phyloP scores from a whole-genome alignment of 1,284 basidiomycete species.

The Chalciporus piperatoides region DNA sequence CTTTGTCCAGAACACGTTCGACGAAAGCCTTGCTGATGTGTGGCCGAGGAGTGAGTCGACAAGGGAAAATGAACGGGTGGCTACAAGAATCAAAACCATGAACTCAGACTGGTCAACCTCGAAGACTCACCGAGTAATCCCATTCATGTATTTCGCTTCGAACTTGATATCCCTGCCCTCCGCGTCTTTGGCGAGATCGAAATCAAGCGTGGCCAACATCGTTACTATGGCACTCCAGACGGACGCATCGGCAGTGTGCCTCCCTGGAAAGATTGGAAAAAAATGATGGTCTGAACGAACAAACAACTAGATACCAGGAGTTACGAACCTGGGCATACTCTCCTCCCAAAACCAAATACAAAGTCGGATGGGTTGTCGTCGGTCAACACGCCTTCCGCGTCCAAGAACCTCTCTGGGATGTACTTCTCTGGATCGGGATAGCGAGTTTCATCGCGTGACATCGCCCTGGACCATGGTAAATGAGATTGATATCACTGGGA shows the following conservation, averaged over 20 bases:
- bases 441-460: conserved; percentile 16
- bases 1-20: too few relatives aligned
- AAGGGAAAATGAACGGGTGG: too few relatives aligned
- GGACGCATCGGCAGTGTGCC: background rate
- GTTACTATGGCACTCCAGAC: conserved; percentile 3
- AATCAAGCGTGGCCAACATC: conserved; percentile 4
- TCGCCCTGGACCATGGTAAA: conserved; percentile 19
- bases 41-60: too few relatives aligned
- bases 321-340: conserved; percentile 21
- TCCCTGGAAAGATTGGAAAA: too few relatives aligned
- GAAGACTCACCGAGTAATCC: too few relatives aligned
- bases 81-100: too few relatives aligned
- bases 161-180: background rate
- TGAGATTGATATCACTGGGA: background rate
- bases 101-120: too few relatives aligned
- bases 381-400: conserved; percentile 16
- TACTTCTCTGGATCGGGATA: conserved; percentile 24
- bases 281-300: too few relatives aligned
- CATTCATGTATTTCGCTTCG: background rate
- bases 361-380: conserved; percentile 16
- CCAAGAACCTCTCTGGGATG: conserved; percentile 26
- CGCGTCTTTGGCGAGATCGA: conserved; percentile 1
- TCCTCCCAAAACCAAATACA: conserved; percentile 24
- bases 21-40: too few relatives aligned
- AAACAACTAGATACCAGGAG: background rate